phyloP scores from a whole-genome alignment of 164 flowering plant genomes.

The Annona cherimola region DNA sequence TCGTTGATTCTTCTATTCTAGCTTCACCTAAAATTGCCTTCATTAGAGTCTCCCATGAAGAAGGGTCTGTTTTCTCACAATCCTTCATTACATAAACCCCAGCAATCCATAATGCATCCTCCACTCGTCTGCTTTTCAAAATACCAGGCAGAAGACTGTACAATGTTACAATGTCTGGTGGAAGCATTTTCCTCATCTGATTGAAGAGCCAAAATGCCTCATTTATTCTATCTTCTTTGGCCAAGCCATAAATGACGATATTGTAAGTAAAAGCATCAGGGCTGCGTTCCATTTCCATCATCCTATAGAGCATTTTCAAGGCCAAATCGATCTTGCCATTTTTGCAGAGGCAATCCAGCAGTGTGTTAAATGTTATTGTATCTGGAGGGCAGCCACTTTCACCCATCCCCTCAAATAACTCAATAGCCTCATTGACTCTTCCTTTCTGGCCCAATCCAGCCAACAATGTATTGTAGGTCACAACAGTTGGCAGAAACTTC shows the following conservation, averaged over 20 bases:
- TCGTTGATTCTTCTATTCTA: slow-evolving; percentile 36
- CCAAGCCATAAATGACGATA: slow-evolving; percentile 67
- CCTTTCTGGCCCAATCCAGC: slow-evolving; percentile 77
- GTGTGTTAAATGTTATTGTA: slow-evolving; percentile 31
- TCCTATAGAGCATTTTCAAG: slow-evolving; percentile 45
- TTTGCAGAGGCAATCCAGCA: slow-evolving; percentile 36
- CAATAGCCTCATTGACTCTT: slow-evolving; percentile 41
- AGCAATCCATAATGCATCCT: slow-evolving; percentile 54
- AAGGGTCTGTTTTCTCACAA: slow-evolving; percentile 17
- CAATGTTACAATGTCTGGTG: slow-evolving; percentile 68
- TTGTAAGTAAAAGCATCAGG: slow-evolving; percentile 86
- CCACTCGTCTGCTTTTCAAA: slow-evolving; percentile 44
- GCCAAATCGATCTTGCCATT: slow-evolving; percentile 62
- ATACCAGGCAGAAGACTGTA: slow-evolving; percentile 71
- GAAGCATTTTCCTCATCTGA: slow-evolving; percentile 67
- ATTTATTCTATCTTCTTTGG: slow-evolving; percentile 40
- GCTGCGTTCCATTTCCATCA: slow-evolving; percentile 44
- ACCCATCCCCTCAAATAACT: slow-evolving; percentile 37
- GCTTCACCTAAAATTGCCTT: slow-evolving; percentile 51
- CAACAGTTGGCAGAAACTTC: slow-evolving; percentile 71
- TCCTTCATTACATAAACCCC: slow-evolving; percentile 29
- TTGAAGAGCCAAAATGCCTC: slow-evolving; percentile 78
- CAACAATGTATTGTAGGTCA: slow-evolving; percentile 82
- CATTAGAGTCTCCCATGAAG: slow-evolving; percentile 67
- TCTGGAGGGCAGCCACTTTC: slow-evolving; percentile 24